Evolutionary conservation across 1,139 yeast species (phyloP).

Genomic region (Yamadazyma sp.): DNA sequence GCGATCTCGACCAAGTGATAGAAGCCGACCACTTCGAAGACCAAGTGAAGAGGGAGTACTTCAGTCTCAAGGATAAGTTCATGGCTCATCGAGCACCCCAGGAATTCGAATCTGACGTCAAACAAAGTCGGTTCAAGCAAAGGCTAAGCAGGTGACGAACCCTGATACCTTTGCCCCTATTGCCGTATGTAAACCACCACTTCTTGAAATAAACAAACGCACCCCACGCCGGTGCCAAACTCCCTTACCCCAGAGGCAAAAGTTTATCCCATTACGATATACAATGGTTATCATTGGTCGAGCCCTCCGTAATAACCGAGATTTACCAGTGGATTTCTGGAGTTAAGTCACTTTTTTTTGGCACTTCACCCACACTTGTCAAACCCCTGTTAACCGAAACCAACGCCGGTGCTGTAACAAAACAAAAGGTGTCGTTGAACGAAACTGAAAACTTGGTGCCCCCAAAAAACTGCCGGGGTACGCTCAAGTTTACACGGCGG

Average conservation of each 20-base stretch:
- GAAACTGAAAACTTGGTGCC: too few species aligned
- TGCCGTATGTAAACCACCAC: constrained; percentile 1
- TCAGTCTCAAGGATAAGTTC: constrained; percentile 13
- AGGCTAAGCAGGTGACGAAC: constrained; percentile 8
- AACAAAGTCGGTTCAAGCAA: constrained; percentile 16
- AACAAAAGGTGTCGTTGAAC: neutral
- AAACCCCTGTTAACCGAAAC: constrained; percentile 3
- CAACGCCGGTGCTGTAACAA: neutral
- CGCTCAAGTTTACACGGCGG: neutral
- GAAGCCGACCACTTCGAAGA: constrained; percentile 12
- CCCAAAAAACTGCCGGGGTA: too few species aligned
- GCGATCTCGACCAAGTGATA: constrained; percentile 18
- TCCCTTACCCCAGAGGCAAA: neutral
- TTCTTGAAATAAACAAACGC: neutral
- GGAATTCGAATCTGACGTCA: constrained; percentile 10
- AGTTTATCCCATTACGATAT: too few species aligned
- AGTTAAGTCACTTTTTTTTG: constrained; percentile 7
- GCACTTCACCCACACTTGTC: constrained; percentile 1
- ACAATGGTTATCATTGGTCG: constrained; percentile 7
- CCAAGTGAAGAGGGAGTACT: constrained; percentile 15
- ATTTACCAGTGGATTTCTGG: constrained; percentile 2
- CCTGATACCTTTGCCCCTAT: too few species aligned
- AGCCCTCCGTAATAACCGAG: constrained; percentile 9
- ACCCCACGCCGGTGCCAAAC: neutral
- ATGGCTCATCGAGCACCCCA: constrained; percentile 2